Base-by-base conservation (phyloP, 768 basidiomycete genomes). In the Hemileccinum rubropunctum region DNA sequence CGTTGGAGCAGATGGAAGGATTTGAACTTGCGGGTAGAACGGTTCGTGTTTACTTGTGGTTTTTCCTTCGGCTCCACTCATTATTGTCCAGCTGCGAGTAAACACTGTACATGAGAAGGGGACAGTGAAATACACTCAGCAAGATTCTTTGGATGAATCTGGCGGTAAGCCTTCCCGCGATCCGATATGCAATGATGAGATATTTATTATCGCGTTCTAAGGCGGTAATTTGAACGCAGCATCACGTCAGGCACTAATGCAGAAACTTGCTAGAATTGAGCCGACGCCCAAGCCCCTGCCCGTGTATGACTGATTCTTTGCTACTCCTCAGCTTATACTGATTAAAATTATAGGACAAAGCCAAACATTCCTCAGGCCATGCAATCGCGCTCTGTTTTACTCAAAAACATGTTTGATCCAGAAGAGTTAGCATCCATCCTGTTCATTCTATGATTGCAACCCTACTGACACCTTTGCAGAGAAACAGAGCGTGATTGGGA, bases 191-290 rank as follows among this genome's bases (percentile, higher is more conserved):
- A 32, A 17, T 21, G 28, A 51, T 27, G n/a, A n/a, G 44, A 9
- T 41, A 5, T 37, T 64, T 17, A 64, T 47, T 51, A n/a, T 21
- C 44, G 34, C 32, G 38, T 32, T 17, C 52, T 2, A 64, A 95
- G 92, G 89, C 71, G 91, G 90, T 90, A 92, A 92, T 81, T 83
- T 97, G 78, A 97, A 97, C 77, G 91, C 91, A 78, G 91, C 90
- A 65, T 92, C 93, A 67, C 91, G 97, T 74, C 94, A 97, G 79
- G 91, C 93, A 71, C 91, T 99, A 77, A 99, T 99, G 97, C 92
- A 95, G 76, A 99, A 98, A 84, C 91, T 99, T 81, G 94, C 97
- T 70, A 92, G 97, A 77, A 90, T 84, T 73, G 89, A 91, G 62
- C 76, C 80, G 39, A 70, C 83, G 43, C 71, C 80, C 43, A 76